These are phyloP conservation scores for Marchantia polymorpha DNA, from an alignment of 225 moss, liverwort and hornwort species.

Conservation along the genomic window DNA sequence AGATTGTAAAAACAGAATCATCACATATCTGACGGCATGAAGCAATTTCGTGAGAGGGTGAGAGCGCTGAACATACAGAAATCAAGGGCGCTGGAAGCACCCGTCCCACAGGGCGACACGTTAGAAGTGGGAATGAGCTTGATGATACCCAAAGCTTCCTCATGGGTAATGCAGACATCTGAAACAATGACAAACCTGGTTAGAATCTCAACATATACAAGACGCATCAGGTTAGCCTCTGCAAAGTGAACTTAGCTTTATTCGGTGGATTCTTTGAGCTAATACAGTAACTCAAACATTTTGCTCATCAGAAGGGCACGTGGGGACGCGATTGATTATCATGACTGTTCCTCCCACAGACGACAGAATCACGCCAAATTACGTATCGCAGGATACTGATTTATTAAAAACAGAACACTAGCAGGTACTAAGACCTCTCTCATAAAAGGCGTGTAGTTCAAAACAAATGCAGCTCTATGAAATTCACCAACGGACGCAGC, in stretches of 20 bases:
- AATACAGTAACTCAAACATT: not conserved
- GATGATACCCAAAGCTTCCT: conserved; percentile 38
- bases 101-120: not conserved
- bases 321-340: not conserved
- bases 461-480: not conserved
- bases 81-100: conserved; percentile 26
- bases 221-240: not conserved
- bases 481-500: not conserved
- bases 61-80: conserved; percentile 21
- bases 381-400: not conserved
- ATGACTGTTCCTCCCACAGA: not conserved
- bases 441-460: not conserved
- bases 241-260: not conserved
- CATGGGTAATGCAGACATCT: conserved; percentile 36
- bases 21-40: not conserved
- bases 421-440: not conserved
- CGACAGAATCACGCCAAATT: not conserved
- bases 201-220: not conserved
- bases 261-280: too few relatives aligned
- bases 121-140: conserved; percentile 28
- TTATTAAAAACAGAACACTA: not conserved
- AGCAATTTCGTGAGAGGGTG: not conserved
- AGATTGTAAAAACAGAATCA: not conserved
- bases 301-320: not conserved
- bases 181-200: not conserved